These are phyloP conservation scores for Epichloe sibirici DNA, from an alignment of 2,329 filamentous ascomycete genomes.

Conservation along the genomic window DNA sequence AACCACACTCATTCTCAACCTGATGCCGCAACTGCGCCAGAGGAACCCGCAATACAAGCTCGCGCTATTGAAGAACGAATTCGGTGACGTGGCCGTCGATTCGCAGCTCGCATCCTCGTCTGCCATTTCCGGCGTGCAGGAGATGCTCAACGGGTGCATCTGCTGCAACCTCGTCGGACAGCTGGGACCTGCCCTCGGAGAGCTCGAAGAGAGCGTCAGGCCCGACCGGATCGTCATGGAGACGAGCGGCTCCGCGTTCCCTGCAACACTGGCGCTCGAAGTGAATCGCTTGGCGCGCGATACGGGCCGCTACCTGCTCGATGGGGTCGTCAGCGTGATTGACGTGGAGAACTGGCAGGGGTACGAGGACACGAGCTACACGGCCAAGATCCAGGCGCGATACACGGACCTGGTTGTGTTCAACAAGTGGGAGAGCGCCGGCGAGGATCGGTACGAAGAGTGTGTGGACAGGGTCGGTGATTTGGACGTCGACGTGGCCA, in stretches of 20 bases:
- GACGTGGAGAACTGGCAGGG: conserved; percentile 94
- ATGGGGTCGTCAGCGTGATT: conserved; percentile 80
- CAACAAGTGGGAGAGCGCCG: conserved; percentile 80
- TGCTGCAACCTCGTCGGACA: conserved; percentile 97
- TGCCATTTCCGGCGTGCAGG: conserved; percentile 78
- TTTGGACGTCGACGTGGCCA: conserved; percentile 66
- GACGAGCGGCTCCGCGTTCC: conserved; percentile 79
- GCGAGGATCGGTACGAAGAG: conserved; percentile 63
- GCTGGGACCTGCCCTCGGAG: conserved; percentile 64
- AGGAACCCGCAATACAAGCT: conserved; percentile 66
- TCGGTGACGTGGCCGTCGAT: conserved; percentile 88
- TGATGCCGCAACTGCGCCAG: conserved; percentile 78
- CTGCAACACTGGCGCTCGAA: conserved; percentile 82
- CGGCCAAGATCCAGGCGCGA: conserved; percentile 73
- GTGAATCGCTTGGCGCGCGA: conserved; percentile 68
- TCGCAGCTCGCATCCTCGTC: conserved; percentile 75
- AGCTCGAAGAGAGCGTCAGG: conserved; percentile 45
- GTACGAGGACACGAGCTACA: conserved; percentile 84
- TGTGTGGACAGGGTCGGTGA: conserved; percentile 70
- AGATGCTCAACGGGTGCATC: conserved; percentile 93
- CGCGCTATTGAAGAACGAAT: conserved; percentile 95
- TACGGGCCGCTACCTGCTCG: conserved; percentile 57
- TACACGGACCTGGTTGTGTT: conserved; percentile 87
- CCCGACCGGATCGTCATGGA: conserved; percentile 90
- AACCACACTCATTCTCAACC: conserved; percentile 88